phyloP scores from a whole-genome alignment of 495 filamentous ascomycete species.

The Penicillium atrosanguineum region DNA sequence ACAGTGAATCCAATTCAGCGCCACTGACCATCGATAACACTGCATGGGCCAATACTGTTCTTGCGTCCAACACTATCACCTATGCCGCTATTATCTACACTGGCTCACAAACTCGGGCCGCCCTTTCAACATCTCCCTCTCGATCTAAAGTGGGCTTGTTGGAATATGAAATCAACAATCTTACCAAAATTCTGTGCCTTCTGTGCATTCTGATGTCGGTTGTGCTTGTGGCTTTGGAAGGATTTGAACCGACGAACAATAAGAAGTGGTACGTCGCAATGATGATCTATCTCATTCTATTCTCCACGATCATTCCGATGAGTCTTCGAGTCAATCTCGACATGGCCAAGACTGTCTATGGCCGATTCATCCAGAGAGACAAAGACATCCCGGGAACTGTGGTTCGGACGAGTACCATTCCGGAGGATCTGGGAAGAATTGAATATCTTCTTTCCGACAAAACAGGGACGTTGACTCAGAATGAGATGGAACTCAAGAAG shows the following conservation, averaged over 20 bases:
- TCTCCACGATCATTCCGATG: constrained; percentile 98
- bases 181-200: constrained; percentile 95
- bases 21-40: constrained; percentile 95
- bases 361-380: constrained; percentile 91
- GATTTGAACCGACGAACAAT: constrained; percentile 65
- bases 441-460: constrained; percentile 98
- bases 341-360: constrained; percentile 95
- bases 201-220: constrained; percentile 81
- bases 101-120: constrained; percentile 89
- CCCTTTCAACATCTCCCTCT: constrained; percentile 86
- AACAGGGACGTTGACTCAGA: constrained; percentile 95
- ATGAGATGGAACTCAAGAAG: constrained; percentile 98
- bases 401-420: constrained; percentile 94
- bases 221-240: constrained; percentile 82
- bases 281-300: constrained; percentile 94
- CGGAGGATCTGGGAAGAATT: constrained; percentile 91
- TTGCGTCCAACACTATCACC: constrained; percentile 86
- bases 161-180: constrained; percentile 93
- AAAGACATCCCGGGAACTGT: constrained; percentile 86
- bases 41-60: constrained; percentile 96
- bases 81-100: constrained; percentile 91
- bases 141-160: constrained; percentile 90
- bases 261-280: constrained; percentile 89
- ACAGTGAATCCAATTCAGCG: constrained; percentile 48
- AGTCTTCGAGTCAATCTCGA: constrained; percentile 94